Evolutionary conservation across 352 stramenopile genomes (phyloP).

Genomic region (Aphanomyces cochlioides): DNA sequence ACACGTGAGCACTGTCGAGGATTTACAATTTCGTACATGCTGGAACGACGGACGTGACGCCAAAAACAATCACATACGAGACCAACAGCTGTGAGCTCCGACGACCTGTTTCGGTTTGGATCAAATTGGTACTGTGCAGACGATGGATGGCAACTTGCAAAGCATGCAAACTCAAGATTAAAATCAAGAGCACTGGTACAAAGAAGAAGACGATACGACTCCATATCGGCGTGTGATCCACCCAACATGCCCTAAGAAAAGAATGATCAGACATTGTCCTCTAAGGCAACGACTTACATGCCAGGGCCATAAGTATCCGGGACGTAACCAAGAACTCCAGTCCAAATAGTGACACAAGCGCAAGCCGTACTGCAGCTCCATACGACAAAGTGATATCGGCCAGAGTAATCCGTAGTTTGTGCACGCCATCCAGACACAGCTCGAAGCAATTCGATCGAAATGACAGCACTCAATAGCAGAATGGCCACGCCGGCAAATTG

Average conservation of each 20-base stretch:
- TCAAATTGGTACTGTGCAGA: constrained; percentile 30
- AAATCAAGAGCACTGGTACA: constrained; percentile 42
- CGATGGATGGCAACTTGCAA: constrained; percentile 36
- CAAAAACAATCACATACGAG: constrained; percentile 41
- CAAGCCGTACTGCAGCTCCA: constrained; percentile 46
- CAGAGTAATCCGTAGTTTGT: constrained; percentile 53
- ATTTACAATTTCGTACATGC: constrained; percentile 39
- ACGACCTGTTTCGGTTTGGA: constrained; percentile 40
- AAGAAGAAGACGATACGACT: constrained; percentile 59
- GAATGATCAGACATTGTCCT: background rate
- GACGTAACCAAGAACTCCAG: constrained; percentile 62
- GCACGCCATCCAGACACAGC: constrained; percentile 50
- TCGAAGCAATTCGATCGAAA: constrained; percentile 64
- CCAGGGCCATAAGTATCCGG: constrained; percentile 58
- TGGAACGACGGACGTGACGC: constrained; percentile 43
- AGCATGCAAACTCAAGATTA: constrained; percentile 40
- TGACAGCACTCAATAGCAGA: constrained; percentile 50
- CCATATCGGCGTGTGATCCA: constrained; percentile 51
- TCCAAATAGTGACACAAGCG: constrained; percentile 49
- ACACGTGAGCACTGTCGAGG: background rate
- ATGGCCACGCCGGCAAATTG: constrained; percentile 66
- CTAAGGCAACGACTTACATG: constrained; percentile 28
- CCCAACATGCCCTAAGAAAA: constrained; percentile 37
- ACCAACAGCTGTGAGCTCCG: constrained; percentile 48
- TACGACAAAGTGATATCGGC: constrained; percentile 53